Conservation (phyloP, 805 yeast genomes). For the Wickerhamiella sergipiensis region DNA sequence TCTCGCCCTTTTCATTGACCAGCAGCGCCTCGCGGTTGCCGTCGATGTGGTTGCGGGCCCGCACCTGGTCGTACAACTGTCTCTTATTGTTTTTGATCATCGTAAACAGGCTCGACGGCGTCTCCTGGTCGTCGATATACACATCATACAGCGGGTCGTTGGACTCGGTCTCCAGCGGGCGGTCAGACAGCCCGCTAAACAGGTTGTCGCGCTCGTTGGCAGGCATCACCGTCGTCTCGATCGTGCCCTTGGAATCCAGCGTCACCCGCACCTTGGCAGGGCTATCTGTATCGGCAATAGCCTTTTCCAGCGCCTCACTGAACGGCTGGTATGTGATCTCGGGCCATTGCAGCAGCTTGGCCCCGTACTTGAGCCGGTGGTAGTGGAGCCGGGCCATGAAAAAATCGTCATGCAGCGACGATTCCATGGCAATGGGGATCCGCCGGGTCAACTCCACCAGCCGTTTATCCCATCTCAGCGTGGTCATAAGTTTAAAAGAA, state of each 20-base stretch:
- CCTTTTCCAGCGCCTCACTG: constrained; percentile 25
- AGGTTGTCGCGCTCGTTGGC: constrained; percentile 21
- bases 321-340: constrained; percentile 33
- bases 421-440: constrained; percentile 18
- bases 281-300: constrained; percentile 11
- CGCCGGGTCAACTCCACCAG: constrained; percentile 24
- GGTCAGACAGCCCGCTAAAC: constrained; percentile 19
- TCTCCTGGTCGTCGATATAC: constrained; percentile 39
- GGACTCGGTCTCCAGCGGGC: constrained; percentile 13
- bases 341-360: constrained; percentile 40
- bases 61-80: constrained; percentile 44
- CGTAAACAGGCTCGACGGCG: constrained; percentile 37
- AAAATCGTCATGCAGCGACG: constrained; percentile 29
- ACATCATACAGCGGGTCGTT: constrained; percentile 38
- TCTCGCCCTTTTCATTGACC: constrained; percentile 41
- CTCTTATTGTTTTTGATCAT: constrained; percentile 79
- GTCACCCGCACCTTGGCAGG: constrained; percentile 39
- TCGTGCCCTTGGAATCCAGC: constrained; percentile 26
- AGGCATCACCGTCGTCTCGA: constrained; percentile 26
- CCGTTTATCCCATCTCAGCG: constrained; percentile 64
- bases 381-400: constrained; percentile 53
- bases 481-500: constrained; percentile 47
- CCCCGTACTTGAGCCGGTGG: constrained; percentile 41
- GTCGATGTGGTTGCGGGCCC: constrained; percentile 30
- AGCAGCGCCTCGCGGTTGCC: constrained; percentile 51